Conservation (phyloP, 1,139 yeast species). For the Yamadazyma sp. region DNA sequence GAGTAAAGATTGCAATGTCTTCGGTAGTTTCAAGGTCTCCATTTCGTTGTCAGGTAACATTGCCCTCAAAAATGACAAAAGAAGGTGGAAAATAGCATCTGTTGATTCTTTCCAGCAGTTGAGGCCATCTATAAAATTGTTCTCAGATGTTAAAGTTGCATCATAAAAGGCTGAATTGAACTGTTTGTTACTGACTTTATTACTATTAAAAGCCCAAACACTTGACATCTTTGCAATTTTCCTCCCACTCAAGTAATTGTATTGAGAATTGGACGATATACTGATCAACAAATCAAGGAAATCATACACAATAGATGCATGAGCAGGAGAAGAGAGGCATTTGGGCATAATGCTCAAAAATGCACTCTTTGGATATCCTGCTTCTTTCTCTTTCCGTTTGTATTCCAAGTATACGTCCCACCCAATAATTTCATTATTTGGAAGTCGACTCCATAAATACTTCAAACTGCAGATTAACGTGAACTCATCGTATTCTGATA, state of each 20-base stretch:
- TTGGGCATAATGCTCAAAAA: constrained; percentile 81
- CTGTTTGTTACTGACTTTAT: constrained; percentile 12
- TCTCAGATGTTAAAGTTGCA: constrained; percentile 38
- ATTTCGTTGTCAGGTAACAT: constrained; percentile 69
- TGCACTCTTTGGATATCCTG: constrained; percentile 66
- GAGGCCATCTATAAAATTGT: constrained; percentile 67
- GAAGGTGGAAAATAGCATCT: constrained; percentile 80
- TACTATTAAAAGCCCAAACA: constrained; percentile 75
- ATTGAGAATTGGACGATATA: constrained; percentile 79
- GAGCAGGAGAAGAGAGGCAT: constrained; percentile 79
- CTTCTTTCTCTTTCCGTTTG: constrained; percentile 62
- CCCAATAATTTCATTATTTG: constrained; percentile 77
- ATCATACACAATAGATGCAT: constrained; percentile 86
- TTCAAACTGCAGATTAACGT: constrained; percentile 73
- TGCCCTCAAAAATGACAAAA: constrained; percentile 75
- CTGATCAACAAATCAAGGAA: constrained; percentile 79
- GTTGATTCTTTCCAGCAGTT: constrained; percentile 79
- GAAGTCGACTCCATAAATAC: constrained; percentile 84
- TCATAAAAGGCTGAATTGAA: constrained; percentile 38
- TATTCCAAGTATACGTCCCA: constrained; percentile 82
- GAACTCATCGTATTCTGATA: constrained; percentile 56
- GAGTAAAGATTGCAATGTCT: constrained; percentile 59
- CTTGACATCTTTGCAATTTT: constrained; percentile 82
- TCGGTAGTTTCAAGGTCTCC: constrained; percentile 60
- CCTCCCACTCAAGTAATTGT: constrained; percentile 76